Evolutionary conservation across 495 filamentous ascomycete species (phyloP), one percentile per base, ranked within the genome.

Genomic region (Aspergillus nidulans): DNA sequence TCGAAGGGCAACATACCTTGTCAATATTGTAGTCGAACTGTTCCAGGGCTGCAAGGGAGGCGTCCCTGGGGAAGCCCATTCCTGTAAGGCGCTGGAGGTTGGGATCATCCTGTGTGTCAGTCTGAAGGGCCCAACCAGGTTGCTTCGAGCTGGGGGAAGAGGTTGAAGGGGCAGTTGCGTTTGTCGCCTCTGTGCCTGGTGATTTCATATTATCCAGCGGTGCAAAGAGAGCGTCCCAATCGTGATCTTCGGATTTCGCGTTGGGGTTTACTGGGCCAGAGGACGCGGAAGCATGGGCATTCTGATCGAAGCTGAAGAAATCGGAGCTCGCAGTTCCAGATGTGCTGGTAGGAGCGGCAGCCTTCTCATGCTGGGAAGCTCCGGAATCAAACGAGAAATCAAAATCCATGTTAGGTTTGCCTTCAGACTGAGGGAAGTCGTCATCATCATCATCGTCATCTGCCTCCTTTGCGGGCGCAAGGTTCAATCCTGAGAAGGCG

Each of bases 211-310:
- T 75, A 34, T 91, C 87, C 6, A 95, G 72, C 26, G 87, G 84
- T 3, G 90, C 88, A 66, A 97, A 97, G 23, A 98, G 90, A 19
- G 90, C 88, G 58, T 97, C 94, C 94, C 94, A 98, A 62, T 97
- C 92, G 58, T 96, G 88, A 19, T 55, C 52, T 38, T 58, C 58
- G 5, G 63, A 57, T 45, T 76, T 71, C 40, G 59, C 49, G 30
- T 57, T 63, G 43, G 66, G 62, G 59, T 70, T 54, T 47, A 69
- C 49, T 45, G 66, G 40, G 34, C 59, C 47, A 41, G 70, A 55
- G 40, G 69, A 59, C 51, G 67, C 70, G n/a, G 69, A 59, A 39
- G 78, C 77, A 19, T 73, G 71, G 49, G 79, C 81, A 56, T 80
- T 79, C 36, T 79, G 78, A 34, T 74, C 67, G 42, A 80, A 79